phyloP scores from a whole-genome alignment of 2,329 filamentous ascomycete species.

The Dothistroma pini region DNA sequence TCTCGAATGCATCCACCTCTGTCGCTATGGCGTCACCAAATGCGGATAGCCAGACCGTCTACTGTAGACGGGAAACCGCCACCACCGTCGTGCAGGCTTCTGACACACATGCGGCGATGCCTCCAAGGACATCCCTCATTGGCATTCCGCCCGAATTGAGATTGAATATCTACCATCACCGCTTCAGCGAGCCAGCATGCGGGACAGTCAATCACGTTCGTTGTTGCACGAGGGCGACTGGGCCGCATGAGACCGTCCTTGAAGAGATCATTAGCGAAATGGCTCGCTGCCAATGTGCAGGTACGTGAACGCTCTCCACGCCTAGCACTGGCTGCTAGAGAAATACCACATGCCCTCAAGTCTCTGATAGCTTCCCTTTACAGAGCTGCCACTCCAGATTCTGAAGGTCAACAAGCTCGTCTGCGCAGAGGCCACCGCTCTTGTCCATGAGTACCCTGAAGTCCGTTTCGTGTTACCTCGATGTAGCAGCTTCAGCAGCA shows the following conservation, averaged over 20 bases:
- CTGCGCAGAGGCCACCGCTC: not conserved
- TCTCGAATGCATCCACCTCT: no score
- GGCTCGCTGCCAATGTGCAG: not conserved
- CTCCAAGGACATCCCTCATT: not conserved
- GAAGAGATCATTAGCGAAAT: not conserved
- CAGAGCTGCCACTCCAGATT: not conserved
- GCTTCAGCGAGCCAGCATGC: not conserved
- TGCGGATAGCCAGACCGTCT: no score
- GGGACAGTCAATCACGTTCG: not conserved
- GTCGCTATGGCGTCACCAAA: no score
- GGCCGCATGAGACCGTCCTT: not conserved
- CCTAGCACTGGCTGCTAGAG: no score
- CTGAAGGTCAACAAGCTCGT: not conserved
- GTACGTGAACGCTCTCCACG: no score
- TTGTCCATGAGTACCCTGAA: not conserved
- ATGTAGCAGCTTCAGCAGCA: not conserved
- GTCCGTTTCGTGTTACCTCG: not conserved
- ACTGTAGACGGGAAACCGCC: no score
- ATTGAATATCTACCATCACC: not conserved
- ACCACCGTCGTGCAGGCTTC: no score
- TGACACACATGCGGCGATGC: not conserved
- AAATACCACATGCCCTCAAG: no score
- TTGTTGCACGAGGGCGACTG: not conserved
- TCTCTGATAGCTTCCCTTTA: no score
- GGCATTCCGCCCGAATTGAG: not conserved